Evolutionary conservation across 2,329 filamentous ascomycete species (phyloP), one percentile per base, ranked within the genome.

Genomic region (Calonectria multiphialidica): DNA sequence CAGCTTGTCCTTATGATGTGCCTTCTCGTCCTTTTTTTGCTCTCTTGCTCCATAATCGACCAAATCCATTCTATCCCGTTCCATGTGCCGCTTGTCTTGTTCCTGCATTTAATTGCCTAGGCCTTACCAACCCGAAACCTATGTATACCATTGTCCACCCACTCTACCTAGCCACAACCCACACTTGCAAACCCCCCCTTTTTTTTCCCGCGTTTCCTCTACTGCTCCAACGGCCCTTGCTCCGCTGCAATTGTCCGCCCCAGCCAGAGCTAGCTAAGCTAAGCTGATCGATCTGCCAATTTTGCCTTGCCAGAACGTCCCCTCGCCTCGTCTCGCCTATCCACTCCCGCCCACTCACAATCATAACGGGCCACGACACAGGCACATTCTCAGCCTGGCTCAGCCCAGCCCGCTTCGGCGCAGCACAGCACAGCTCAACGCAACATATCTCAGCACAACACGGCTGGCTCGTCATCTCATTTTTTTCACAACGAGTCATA

Each of bases 1-100:
- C 72, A 73, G 74, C 70, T 73, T 80, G 78, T 77, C 76, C 72
- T 73, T 75, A 69, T 75, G 73, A 73, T 73, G 68, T 61, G 66
- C 40, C 50, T 70, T 37, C 66, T 74, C 35, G 66, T 47, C 55
- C 67, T 72, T 49, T 57, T 45, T 59, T 42, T 53, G 67, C 68
- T 67, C 75, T 68, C 71, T 66, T 72, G 63, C 71, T 70, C 74
- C 70, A 59, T 74, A 76, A 76, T 66, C 69, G 47, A 73, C 68
- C 55, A 71, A 61, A 57, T 72, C 61, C 65, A 49, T 66, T 73
- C 66, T 66, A 55, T 70, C 68, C 61, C 30, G 45, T 67, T 67
- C 64, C 64, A 65, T 68, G 53, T 68, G 64, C 63, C 57, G 69
- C 57, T 57, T 49, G 62, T 66, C 59, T 73, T 69, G 76, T 73